These are phyloP conservation scores for Blastobotrys persicus DNA, from an alignment of 1,139 yeast species.

Conservation along the genomic window DNA sequence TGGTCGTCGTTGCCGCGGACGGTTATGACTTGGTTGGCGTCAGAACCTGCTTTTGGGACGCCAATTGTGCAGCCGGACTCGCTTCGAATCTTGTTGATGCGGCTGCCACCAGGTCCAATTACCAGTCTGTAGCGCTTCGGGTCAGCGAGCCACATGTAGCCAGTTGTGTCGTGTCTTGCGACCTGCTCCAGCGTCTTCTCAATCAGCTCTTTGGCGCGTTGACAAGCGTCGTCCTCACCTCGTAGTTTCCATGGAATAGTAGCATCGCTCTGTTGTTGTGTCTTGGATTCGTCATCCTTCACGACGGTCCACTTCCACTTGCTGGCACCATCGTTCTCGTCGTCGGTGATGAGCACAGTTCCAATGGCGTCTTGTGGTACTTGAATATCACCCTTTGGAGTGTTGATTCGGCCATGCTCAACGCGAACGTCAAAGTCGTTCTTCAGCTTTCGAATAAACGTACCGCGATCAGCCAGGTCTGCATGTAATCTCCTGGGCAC, in stretches of 20 bases:
- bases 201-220: slow-evolving; percentile 34
- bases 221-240: slow-evolving; percentile 40
- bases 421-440: slow-evolving; percentile 58
- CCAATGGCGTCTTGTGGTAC: slow-evolving; percentile 46
- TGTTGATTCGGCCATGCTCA: slow-evolving; percentile 50
- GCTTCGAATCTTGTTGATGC: slow-evolving; percentile 60
- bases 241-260: slow-evolving; percentile 40
- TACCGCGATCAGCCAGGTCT: slow-evolving; percentile 67
- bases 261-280: slow-evolving; percentile 40
- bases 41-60: slow-evolving; percentile 61
- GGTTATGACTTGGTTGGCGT: slow-evolving; percentile 36
- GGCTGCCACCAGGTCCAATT: slow-evolving; percentile 76
- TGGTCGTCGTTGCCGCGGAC: slow-evolving; percentile 43
- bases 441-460: slow-evolving; percentile 57
- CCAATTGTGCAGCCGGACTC: slow-evolving; percentile 57
- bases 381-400: slow-evolving; percentile 28
- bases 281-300: slow-evolving; percentile 30
- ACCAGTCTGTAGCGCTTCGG: slow-evolving; percentile 53
- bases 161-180: slow-evolving; percentile 42
- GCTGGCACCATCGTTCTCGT: slow-evolving; percentile 21
- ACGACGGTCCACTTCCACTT: slow-evolving; percentile 34
- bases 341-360: slow-evolving; percentile 23
- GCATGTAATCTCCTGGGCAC: slow-evolving; percentile 61
- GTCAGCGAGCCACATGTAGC: slow-evolving; percentile 50
- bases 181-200: slow-evolving; percentile 38